Conservation (phyloP, 805 yeast species). For the Spencermartinsiella europaea region DNA sequence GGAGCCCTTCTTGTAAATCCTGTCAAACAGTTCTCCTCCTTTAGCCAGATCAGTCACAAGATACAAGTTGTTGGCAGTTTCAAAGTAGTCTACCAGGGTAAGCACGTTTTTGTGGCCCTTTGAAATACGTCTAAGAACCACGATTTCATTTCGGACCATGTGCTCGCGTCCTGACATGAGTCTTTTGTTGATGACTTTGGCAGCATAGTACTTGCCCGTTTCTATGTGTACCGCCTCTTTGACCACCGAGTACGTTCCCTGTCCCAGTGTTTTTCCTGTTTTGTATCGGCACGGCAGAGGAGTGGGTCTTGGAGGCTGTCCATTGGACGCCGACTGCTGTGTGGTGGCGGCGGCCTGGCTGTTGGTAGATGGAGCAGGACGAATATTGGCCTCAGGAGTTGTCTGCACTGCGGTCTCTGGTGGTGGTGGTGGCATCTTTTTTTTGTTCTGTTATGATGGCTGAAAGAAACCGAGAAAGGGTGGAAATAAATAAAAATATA, state of each 20-base stretch:
- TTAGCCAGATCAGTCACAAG: constrained; percentile 62
- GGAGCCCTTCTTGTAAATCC: constrained; percentile 44
- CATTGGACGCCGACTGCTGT: no score
- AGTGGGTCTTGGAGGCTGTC: constrained; percentile 14
- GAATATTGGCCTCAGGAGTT: background rate
- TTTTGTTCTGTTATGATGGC: no score
- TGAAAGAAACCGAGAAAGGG: no score
- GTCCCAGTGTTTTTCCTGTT: constrained; percentile 36
- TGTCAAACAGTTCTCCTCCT: constrained; percentile 65
- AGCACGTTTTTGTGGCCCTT: constrained; percentile 50
- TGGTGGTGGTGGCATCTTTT: no score
- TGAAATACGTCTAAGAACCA: constrained; percentile 47
- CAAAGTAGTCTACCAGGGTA: constrained; percentile 63
- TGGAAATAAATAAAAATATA: no score
- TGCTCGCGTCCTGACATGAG: constrained; percentile 51
- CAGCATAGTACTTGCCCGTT: constrained; percentile 46
- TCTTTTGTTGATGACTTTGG: constrained; percentile 46
- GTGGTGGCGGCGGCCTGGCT: background rate
- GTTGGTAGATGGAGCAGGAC: background rate
- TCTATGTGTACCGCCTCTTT: constrained; percentile 38
- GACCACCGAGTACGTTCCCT: constrained; percentile 41
- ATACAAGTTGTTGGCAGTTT: constrained; percentile 49
- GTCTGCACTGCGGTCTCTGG: background rate
- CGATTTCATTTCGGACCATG: constrained; percentile 56
- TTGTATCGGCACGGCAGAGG: constrained; percentile 26